phyloP scores from a whole-genome alignment of 169 alveolate species.

The Eimeria zaria region DNA sequence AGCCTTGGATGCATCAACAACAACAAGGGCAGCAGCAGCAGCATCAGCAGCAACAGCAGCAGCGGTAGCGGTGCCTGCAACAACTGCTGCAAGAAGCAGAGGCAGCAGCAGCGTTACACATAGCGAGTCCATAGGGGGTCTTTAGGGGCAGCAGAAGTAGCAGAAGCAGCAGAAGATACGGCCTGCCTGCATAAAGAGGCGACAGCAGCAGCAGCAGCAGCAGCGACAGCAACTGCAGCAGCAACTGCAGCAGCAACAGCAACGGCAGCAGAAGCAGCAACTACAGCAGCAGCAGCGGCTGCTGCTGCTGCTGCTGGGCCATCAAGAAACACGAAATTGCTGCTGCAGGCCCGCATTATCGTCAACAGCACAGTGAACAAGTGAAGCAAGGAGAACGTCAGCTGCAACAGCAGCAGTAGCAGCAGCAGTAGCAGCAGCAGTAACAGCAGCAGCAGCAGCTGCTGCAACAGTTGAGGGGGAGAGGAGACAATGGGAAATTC shows the following conservation, averaged over 20 bases:
- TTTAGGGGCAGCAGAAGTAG: not conserved
- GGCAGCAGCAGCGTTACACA: not conserved
- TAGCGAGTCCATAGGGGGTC: not conserved
- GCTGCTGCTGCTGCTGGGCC: not conserved
- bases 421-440: not conserved
- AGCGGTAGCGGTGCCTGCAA: not conserved
- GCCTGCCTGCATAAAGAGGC: not conserved
- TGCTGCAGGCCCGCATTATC: not conserved
- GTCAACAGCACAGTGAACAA: no score
- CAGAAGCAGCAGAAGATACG: not conserved
- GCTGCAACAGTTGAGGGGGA: not conserved
- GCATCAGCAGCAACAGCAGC: no score
- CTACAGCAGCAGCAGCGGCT: not conserved
- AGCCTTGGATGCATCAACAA: not conserved
- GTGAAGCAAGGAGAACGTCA: not conserved
- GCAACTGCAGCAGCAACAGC: not conserved
- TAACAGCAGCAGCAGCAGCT: not conserved
- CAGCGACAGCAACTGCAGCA: not conserved
- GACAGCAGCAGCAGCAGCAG: not conserved
- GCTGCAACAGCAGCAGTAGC: not conserved
- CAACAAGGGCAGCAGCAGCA: not conserved
- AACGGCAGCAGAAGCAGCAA: not conserved
- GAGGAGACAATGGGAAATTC: constrained; percentile 3
- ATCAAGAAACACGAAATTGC: not conserved
- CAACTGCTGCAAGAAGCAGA: not conserved